Conservation (phyloP, 2,329 filamentous ascomycete genomes). For the Arthrinium phaeospermum region DNA sequence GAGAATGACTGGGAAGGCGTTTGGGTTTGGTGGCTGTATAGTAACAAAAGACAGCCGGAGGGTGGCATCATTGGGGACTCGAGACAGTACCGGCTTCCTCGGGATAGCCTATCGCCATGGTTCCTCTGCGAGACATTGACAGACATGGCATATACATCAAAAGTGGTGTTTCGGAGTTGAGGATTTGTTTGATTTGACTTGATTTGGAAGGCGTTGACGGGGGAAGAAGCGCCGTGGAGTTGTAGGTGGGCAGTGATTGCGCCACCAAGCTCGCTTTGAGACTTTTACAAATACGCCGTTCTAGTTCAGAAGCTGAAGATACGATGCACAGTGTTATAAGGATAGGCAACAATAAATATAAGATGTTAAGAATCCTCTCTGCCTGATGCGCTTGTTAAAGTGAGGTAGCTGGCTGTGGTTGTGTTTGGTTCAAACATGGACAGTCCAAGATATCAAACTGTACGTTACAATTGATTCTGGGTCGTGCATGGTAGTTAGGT, state of each 20-base stretch:
- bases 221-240: slow-evolving; percentile 25
- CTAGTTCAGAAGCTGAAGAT: slow-evolving; percentile 1
- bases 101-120: slow-evolving; percentile 6
- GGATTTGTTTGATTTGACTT: slow-evolving; percentile 37
- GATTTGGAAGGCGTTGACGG: slow-evolving; percentile 36
- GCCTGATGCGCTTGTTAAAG: not conserved
- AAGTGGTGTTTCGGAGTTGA: slow-evolving; percentile 48
- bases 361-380: slow-evolving; percentile 5
- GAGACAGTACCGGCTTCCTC: slow-evolving; percentile 11
- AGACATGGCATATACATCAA: slow-evolving; percentile 52
- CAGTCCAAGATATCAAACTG: no score
- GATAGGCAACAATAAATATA: slow-evolving; percentile 14
- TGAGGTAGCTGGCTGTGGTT: not conserved
- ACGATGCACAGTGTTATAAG: slow-evolving; percentile 8
- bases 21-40: slow-evolving; percentile 24
- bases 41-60: slow-evolving; percentile 25
- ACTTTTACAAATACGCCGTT: slow-evolving; percentile 7
- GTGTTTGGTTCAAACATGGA: not conserved
- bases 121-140: slow-evolving; percentile 16
- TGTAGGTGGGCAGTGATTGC: slow-evolving; percentile 25
- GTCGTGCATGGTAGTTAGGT: no score
- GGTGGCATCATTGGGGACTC: not conserved
- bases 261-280: slow-evolving; percentile 20
- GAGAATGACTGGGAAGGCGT: slow-evolving; percentile 33
- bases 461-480: no score